Evolutionary conservation across 208 protist genomes (phyloP).

Genomic region (Trypanosoma melophagium): DNA sequence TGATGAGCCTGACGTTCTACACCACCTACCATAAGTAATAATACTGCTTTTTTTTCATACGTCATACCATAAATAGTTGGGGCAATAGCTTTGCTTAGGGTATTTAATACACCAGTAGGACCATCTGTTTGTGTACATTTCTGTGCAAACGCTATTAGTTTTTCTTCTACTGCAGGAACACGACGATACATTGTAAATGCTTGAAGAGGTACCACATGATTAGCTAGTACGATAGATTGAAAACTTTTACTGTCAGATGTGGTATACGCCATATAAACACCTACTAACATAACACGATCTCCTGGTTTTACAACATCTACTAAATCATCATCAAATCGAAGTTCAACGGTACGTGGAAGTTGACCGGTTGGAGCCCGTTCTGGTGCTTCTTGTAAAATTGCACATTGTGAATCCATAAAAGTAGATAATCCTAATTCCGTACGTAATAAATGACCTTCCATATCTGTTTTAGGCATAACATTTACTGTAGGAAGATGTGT

Average conservation of each 20-base stretch:
- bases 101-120: constrained; percentile 72
- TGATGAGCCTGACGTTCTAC: constrained; percentile 94
- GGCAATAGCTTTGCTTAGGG: constrained; percentile 92
- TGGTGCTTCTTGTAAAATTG: constrained; percentile 97
- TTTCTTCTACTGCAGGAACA: constrained; percentile 55
- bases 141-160: constrained; percentile 68
- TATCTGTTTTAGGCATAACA: constrained; percentile 93
- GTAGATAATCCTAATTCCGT: constrained; percentile 98
- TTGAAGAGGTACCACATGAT: constrained; percentile 83
- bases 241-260: constrained; percentile 81
- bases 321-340: constrained; percentile 97
- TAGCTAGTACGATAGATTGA: constrained; percentile 94
- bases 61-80: constrained; percentile 99
- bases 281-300: constrained; percentile 93
- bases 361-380: constrained; percentile 98
- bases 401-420: constrained; percentile 96
- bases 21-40: constrained; percentile 97
- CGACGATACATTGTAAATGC: constrained; percentile 51
- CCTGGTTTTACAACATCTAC: constrained; percentile 97
- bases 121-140: constrained; percentile 64
- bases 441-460: constrained; percentile 94
- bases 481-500: constrained; percentile 88
- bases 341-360: constrained; percentile 97
- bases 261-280: constrained; percentile 95
- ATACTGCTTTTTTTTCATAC: constrained; percentile 95